These are phyloP conservation scores for Arthrinium puccinioides DNA, from an alignment of 2,329 filamentous ascomycete species.

Conservation along the genomic window DNA sequence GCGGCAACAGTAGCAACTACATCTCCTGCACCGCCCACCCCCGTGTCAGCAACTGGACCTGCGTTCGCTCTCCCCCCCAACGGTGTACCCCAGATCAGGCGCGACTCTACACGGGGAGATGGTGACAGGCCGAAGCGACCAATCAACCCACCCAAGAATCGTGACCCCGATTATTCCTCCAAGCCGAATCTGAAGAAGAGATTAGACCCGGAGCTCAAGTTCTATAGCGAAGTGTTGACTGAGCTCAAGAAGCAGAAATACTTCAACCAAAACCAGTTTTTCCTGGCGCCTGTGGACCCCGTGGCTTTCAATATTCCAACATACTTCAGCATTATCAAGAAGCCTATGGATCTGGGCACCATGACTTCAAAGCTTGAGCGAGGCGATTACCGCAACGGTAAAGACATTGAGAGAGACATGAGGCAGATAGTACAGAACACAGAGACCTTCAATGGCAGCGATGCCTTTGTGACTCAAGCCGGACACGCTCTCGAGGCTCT, in stretches of 20 bases:
- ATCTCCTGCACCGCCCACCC: conserved; percentile 20
- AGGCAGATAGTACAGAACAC: conserved; percentile 83
- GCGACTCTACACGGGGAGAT: conserved; percentile 72
- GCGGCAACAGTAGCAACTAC: conserved; percentile 11
- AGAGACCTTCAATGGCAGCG: conserved; percentile 75
- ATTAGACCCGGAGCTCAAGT: conserved; percentile 79
- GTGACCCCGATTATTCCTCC: conserved; percentile 80
- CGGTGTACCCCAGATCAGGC: conserved; percentile 74
- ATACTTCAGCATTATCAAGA: conserved; percentile 91
- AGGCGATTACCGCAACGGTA: conserved; percentile 72
- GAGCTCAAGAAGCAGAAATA: conserved; percentile 74
- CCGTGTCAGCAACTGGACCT: conserved; percentile 36
- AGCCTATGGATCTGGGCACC: conserved; percentile 91
- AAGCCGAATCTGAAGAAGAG: conserved; percentile 82
- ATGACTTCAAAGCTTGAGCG: conserved; percentile 68
- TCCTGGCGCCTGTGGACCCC: conserved; percentile 81
- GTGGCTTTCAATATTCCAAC: conserved; percentile 89
- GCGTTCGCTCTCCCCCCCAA: conserved; percentile 73
- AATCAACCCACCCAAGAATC: conserved; percentile 83
- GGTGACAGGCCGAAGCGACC: conserved; percentile 82
- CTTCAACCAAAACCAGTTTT: conserved; percentile 60
- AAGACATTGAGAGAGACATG: conserved; percentile 81
- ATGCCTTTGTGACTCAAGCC: conserved; percentile 64
- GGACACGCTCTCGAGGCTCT: conserved; percentile 68
- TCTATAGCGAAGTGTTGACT: conserved; percentile 74